Evolutionary conservation across 352 stramenopile genomes (phyloP).

Genomic region (Phytophthora cactorum): DNA sequence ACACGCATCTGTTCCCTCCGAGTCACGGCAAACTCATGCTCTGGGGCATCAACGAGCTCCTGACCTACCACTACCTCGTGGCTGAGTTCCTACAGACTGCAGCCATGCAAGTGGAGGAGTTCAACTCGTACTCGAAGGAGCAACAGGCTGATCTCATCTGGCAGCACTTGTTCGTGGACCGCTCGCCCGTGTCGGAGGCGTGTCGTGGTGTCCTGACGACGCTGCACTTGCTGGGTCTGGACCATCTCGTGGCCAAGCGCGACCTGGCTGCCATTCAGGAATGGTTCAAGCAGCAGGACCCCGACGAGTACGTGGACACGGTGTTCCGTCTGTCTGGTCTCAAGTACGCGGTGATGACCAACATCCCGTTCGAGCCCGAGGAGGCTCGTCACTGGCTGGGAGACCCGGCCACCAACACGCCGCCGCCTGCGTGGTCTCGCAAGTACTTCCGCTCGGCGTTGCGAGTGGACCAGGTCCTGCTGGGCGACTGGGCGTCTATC

Average conservation of each 20-base stretch:
- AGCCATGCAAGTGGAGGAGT: conserved; percentile 71
- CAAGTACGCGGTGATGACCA: conserved; percentile 95
- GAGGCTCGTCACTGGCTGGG: conserved; percentile 67
- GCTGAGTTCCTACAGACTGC: conserved; percentile 94
- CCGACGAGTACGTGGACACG: conserved; percentile 72
- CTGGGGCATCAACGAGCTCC: conserved; percentile 93
- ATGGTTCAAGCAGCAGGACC: conserved; percentile 84
- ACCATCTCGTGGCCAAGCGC: conserved; percentile 61
- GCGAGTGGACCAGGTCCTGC: conserved; percentile 91
- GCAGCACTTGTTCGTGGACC: conserved; percentile 92
- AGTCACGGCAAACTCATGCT: conserved; percentile 92
- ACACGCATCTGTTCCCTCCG: conserved; percentile 94
- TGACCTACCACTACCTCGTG: conserved; percentile 97
- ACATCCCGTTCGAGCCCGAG: conserved; percentile 90
- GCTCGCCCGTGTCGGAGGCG: conserved; percentile 91
- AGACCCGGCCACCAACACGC: conserved; percentile 43
- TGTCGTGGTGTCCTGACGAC: conserved; percentile 92
- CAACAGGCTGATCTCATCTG: conserved; percentile 91
- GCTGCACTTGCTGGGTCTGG: conserved; percentile 80
- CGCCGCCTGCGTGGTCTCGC: conserved; percentile 56
- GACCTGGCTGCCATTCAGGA: conserved; percentile 86
- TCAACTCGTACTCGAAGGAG: conserved; percentile 83
- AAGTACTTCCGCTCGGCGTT: conserved; percentile 90
- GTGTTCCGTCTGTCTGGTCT: conserved; percentile 81
- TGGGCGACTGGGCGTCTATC: conserved; percentile 86